phyloP scores from a whole-genome alignment of 1,284 basidiomycete species.

The Rhizoctonia solani region DNA sequence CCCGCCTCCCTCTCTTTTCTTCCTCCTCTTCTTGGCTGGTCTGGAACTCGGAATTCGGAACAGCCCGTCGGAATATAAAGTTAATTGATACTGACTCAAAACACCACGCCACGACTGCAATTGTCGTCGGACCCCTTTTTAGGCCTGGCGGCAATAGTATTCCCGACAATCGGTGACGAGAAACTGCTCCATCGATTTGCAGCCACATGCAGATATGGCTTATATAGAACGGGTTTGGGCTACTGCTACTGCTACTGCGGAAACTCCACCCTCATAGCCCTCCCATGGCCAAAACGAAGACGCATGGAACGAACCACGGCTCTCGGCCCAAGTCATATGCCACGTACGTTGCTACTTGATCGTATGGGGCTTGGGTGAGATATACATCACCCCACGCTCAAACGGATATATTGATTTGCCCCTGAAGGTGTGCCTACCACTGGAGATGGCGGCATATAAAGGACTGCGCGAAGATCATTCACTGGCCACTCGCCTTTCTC shows the following conservation, averaged over 20 bases:
- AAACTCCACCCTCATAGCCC: not conserved
- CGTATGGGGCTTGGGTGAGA: not conserved
- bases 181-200: not conserved
- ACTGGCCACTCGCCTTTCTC: not conserved
- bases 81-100: not conserved
- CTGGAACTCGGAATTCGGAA: too few species aligned
- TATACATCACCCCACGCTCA: slow-evolving; percentile 18
- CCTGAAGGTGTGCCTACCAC: slow-evolving; percentile 2
- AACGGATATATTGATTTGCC: slow-evolving; percentile 13
- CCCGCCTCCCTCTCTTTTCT: too few species aligned
- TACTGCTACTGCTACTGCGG: not conserved
- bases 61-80: too few species aligned
- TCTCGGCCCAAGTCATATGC: not conserved
- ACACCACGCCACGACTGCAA: not conserved
- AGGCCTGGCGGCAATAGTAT: not conserved
- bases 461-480: not conserved
- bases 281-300: too few species aligned
- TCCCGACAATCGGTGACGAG: not conserved
- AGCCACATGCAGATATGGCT: too few species aligned
- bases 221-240: too few species aligned
- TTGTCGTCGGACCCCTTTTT: not conserved
- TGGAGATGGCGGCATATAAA: slow-evolving; percentile 11
- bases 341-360: slow-evolving; percentile 6
- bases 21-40: too few species aligned
- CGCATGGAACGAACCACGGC: not conserved